phyloP scores from a whole-genome alignment of 2,329 filamentous ascomycete species.

The Colletotrichum tropicale region DNA sequence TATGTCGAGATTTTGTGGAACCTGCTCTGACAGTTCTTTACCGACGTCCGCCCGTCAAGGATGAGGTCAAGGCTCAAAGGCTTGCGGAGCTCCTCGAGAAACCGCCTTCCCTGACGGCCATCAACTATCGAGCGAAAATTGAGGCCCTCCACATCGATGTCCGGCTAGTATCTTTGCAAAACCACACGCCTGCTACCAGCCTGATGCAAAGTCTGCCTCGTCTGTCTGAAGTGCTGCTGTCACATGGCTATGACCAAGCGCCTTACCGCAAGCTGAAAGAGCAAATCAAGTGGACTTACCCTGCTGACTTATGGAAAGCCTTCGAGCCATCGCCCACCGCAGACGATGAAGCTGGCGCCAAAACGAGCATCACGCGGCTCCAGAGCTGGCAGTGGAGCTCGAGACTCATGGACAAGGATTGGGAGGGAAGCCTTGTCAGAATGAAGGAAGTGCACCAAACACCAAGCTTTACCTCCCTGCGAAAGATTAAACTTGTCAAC shows the following conservation, averaged over 20 bases:
- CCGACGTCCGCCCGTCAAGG: slow-evolving; percentile 66
- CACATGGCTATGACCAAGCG: slow-evolving; percentile 70
- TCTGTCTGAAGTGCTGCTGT: slow-evolving; percentile 73
- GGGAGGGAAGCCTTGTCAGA: slow-evolving; percentile 43
- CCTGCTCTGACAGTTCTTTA: slow-evolving; percentile 78
- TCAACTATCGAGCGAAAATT: slow-evolving; percentile 75
- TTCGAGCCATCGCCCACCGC: slow-evolving; percentile 56
- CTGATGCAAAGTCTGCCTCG: slow-evolving; percentile 70
- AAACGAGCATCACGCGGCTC: slow-evolving; percentile 39
- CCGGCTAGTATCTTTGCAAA: slow-evolving; percentile 62
- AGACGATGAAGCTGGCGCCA: slow-evolving; percentile 35
- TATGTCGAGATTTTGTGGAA: slow-evolving; percentile 71
- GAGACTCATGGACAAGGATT: slow-evolving; percentile 44
- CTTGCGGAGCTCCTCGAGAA: slow-evolving; percentile 59
- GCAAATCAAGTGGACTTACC: slow-evolving; percentile 72
- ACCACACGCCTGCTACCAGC: slow-evolving; percentile 49
- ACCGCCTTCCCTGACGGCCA: slow-evolving; percentile 49
- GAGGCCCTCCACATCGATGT: slow-evolving; percentile 74
- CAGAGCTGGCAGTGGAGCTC: slow-evolving; percentile 68
- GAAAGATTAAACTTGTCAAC: slow-evolving; percentile 65
- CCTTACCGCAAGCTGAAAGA: slow-evolving; percentile 66
- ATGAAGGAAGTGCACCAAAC: slow-evolving; percentile 58
- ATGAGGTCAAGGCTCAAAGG: slow-evolving; percentile 45
- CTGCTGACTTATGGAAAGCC: slow-evolving; percentile 66
- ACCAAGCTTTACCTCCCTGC: slow-evolving; percentile 60